phyloP scores from a whole-genome alignment of 306 rosid genomes.

The Vicia faba region DNA sequence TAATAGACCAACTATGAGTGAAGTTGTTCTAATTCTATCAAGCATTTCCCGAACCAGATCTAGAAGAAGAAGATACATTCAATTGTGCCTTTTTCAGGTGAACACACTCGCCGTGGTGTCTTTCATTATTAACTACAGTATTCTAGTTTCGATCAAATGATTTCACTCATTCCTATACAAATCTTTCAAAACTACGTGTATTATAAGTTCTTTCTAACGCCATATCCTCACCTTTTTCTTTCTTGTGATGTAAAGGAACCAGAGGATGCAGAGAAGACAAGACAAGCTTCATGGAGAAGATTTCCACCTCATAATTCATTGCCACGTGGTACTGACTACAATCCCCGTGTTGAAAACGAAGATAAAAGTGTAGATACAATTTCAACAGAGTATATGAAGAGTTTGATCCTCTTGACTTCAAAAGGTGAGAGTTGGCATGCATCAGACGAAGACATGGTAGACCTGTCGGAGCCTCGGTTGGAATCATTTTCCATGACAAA shows the following conservation, averaged over 20 bases:
- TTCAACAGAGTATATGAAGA: constrained; percentile 56
- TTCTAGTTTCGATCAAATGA: constrained; percentile 11
- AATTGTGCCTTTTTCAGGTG: constrained; percentile 70
- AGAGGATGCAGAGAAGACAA: constrained; percentile 50
- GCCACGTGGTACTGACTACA: constrained; percentile 49
- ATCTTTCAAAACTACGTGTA: too few species aligned
- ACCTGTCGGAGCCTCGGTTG: constrained; percentile 81
- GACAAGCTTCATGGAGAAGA: constrained; percentile 50
- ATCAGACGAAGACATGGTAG: constrained; percentile 69
- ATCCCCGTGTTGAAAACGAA: constrained; percentile 39
- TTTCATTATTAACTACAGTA: constrained; percentile 1
- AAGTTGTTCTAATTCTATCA: constrained; percentile 91
- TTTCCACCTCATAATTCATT: constrained; percentile 40
- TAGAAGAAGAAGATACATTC: constrained; percentile 63
- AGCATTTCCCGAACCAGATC: constrained; percentile 73
- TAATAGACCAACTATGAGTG: constrained; percentile 89
- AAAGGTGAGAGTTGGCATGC: constrained; percentile 54
- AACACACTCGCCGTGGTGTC: constrained; percentile 17
- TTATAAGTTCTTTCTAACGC: too few species aligned
- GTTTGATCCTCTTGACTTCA: constrained; percentile 53
- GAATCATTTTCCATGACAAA: constrained; percentile 70
- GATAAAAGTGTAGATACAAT: constrained; percentile 40
- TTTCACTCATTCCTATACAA: background rate
- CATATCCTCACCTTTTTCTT: constrained; percentile 29
- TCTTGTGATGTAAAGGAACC: constrained; percentile 41